These are phyloP conservation scores for Avena sativa DNA, from an alignment of 176 grass and related monocot species.

Conservation along the genomic window DNA sequence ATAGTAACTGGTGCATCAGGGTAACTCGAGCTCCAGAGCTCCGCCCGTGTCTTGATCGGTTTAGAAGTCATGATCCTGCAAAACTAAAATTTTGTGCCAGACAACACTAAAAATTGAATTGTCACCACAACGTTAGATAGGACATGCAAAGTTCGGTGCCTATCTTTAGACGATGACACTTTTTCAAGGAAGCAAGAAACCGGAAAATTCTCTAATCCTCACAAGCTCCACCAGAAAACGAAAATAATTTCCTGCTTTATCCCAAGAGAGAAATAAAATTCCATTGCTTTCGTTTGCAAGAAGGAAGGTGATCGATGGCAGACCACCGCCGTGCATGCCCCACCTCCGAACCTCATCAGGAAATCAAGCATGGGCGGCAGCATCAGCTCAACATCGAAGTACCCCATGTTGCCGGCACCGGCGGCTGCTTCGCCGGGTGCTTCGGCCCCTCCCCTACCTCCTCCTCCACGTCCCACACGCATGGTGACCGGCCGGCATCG, in stretches of 20 bases:
- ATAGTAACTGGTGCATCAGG: no score
- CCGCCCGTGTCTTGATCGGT: not conserved
- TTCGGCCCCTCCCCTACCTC: constrained; percentile 19
- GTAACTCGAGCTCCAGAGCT: no score
- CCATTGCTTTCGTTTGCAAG: not conserved
- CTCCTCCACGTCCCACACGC: not conserved
- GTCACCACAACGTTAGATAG: no score
- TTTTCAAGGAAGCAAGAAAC: not conserved
- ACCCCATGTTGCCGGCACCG: not conserved
- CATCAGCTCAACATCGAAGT: constrained; percentile 41
- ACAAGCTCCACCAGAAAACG: not conserved
- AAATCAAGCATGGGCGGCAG: constrained; percentile 19
- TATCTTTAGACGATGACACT: not conserved
- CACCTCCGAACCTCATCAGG: not conserved
- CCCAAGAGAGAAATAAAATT: not conserved
- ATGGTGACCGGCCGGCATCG: not conserved
- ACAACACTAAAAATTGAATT: not conserved
- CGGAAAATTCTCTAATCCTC: not conserved
- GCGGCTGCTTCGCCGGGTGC: constrained; percentile 17
- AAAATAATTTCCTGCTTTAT: not conserved
- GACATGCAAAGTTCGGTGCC: not conserved
- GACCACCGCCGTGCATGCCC: not conserved
- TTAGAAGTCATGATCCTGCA: no score
- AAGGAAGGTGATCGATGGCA: not conserved
- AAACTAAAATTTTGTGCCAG: not conserved